Base-by-base conservation (phyloP, 2,329 filamentous ascomycete species). In the Byssochlamys sp. region DNA sequence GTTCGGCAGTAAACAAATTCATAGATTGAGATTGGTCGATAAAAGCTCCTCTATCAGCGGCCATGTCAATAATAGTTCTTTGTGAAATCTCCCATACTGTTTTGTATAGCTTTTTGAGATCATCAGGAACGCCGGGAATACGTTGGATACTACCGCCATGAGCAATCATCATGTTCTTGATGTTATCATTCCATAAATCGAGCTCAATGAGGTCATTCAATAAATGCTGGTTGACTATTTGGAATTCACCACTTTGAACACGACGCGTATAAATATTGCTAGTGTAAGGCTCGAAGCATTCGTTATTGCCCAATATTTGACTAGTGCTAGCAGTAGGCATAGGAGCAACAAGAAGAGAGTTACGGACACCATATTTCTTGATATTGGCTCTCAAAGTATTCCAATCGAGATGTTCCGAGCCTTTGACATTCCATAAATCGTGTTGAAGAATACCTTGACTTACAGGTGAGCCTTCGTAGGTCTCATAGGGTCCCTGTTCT, bases 81-180 rank as follows among this genome's bases (percentile, higher is more conserved):
- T 99, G 94, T 24, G 90, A 95, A 69, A 99, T 96, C 74, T 99
- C 94, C 94, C 94, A 99, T 25, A 99, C 94, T 2, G 94, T 99
- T 86, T 99, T 99, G 84, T 99, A 99, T 5, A 99, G 83, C 39
- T 87, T 86, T 81, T 99, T 99, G 81, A 95, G 88, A 66, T 99
- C 94, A 31, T 88, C 84, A 12, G 94, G 92, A 62, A 99, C 96
- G 77, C 95, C 97, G 71, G 92, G 89, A 62, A 99, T 92, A 76
- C 94, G 92, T 77, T 97, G 94, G 57, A 99, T 89, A 24, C 91
- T 97, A 64, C 94, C 94, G 65, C 90, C 90, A 61, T 96, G 92
- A 58, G 94, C 88, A 69, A 99, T 99, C 81, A 99, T 99, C 68
- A 94, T 91, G 82, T 99, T 99, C 87, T 99, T 99, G 94, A 99